phyloP scores from a whole-genome alignment of 2,329 filamentous ascomycete genomes.

The Rutstroemia sp. region DNA sequence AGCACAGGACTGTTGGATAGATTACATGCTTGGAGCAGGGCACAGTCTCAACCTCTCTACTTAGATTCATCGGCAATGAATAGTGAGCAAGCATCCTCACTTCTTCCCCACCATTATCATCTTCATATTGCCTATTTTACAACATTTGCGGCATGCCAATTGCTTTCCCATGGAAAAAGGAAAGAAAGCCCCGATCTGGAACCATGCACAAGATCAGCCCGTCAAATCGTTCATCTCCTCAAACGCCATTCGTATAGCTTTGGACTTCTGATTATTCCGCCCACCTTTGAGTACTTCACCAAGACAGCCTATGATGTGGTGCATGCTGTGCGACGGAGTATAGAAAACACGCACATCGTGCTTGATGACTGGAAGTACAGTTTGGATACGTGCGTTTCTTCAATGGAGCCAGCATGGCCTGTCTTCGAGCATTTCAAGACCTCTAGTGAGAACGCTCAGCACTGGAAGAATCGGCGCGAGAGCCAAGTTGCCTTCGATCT shows the following conservation, averaged over 20 bases:
- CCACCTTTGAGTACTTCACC: constrained; percentile 35
- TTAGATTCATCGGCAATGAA: constrained; percentile 17
- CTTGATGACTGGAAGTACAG: constrained; percentile 27
- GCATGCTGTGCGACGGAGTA: constrained; percentile 23
- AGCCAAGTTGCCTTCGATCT: constrained; percentile 26
- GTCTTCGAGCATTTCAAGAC: constrained; percentile 22
- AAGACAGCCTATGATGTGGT: constrained; percentile 29
- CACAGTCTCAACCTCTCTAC: constrained; percentile 20
- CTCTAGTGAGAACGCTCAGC: constrained; percentile 13
- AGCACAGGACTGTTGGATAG: constrained; percentile 20
- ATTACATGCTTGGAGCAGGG: constrained; percentile 22
- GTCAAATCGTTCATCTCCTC: constrained; percentile 31
- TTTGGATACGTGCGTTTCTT: constrained; percentile 22
- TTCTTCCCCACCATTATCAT: constrained; percentile 29
- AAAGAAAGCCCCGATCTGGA: constrained; percentile 21
- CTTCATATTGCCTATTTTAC: constrained; percentile 26
- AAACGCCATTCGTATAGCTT: constrained; percentile 34
- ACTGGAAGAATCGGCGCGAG: constrained; percentile 14
- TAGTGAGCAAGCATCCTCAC: constrained; percentile 14
- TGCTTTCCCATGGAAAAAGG: constrained; percentile 17
- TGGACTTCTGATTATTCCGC: constrained; percentile 33
- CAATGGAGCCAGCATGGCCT: constrained; percentile 26
- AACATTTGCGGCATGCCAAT: constrained; percentile 22
- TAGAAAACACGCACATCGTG: constrained; percentile 24
- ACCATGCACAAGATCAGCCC: constrained; percentile 30